Evolutionary conservation across 345 rosid species (phyloP), one percentile per base, ranked within the genome.

Genomic region (Psidium guajava): DNA sequence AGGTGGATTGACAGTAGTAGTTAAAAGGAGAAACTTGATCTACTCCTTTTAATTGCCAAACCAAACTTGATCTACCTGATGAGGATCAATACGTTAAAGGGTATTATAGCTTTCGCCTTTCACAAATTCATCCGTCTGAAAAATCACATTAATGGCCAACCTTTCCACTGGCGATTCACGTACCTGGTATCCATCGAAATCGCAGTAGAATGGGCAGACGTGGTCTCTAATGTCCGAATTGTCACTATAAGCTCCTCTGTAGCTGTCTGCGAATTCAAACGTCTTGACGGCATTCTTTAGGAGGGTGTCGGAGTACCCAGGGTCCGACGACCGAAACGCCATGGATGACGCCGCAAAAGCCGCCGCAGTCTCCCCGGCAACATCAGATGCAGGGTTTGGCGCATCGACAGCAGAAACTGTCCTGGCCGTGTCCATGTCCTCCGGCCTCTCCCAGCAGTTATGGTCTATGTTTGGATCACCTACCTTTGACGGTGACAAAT

Each of bases 381-480:
- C 95, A 84, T 97, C 99, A 0, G 99, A 95, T 10, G 99, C 99
- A 0, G 99, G 91, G 53, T 92, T 95, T 0, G 99, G 99, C 3
- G 95, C 96, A 57, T 93, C 95, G 14, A 97, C 96, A 0, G 91
- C 97, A 69, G 93, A 96, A 22, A 95, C 97, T 0, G 95, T 92
- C 86, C 99, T 89, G 22, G 93, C 87, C 5, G 99, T 97, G 87
- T 97, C 99, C 99, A 97, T 97, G 85, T 97, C 99, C 85, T 97
- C 99, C 4, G 99, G 98, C 44, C 99, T 89, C 88, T 97, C 99
- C 99, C 99, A 97, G 40, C 99, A 97, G 82, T 86, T 90, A 83
- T 97, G 99, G 90, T 97, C 99, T 28, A 61, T 89, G n/a, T 58
- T 88, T 75, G 99, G 98, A 89, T 97, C 98, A 83, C 99, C 99